These are phyloP conservation scores for Flaveria bidentis DNA, from an alignment of 129 eudicot species.

Conservation along the genomic window DNA sequence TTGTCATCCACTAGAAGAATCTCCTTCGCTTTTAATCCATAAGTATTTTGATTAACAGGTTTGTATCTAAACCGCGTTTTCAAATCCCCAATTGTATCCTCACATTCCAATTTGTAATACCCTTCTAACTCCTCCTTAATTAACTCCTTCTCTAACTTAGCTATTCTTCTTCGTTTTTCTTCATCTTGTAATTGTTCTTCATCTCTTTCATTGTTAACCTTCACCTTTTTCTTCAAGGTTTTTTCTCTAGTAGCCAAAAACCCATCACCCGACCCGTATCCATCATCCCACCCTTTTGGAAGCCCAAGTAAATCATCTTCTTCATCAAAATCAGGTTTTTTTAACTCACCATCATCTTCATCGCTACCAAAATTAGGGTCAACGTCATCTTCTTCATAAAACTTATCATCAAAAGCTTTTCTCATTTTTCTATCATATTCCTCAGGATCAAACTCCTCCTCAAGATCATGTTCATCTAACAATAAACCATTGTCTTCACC, in stretches of 20 bases:
- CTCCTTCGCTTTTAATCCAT: constrained; percentile 58
- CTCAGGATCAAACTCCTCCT: constrained; percentile 78
- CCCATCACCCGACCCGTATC: constrained; percentile 43
- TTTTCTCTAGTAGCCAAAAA: constrained; percentile 50
- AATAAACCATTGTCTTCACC: constrained; percentile 37
- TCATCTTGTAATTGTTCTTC: constrained; percentile 31
- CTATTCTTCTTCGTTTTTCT: constrained; percentile 59
- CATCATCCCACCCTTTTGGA: constrained; percentile 71
- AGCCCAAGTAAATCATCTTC: constrained; percentile 90
- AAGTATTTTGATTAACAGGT: constrained; percentile 56
- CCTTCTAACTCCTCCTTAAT: constrained; percentile 66
- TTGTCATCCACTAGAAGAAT: constrained; percentile 64
- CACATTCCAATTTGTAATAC: constrained; percentile 76
- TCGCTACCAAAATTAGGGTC: constrained; percentile 70
- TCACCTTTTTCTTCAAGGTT: constrained; percentile 33
- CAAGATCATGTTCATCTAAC: constrained; percentile 72
- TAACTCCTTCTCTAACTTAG: constrained; percentile 49
- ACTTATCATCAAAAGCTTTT: constrained; percentile 58
- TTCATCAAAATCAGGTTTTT: constrained; percentile 77
- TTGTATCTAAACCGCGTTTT: constrained; percentile 81
- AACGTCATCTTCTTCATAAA: constrained; percentile 70
- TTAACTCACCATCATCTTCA: constrained; percentile 54
- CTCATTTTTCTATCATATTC: constrained; percentile 81
- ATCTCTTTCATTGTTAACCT: neutral
- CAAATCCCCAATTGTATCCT: constrained; percentile 75